Base-by-base conservation (phyloP, 371 early-diverging fungal genomes). In the Apophysomyces ossiformis region DNA sequence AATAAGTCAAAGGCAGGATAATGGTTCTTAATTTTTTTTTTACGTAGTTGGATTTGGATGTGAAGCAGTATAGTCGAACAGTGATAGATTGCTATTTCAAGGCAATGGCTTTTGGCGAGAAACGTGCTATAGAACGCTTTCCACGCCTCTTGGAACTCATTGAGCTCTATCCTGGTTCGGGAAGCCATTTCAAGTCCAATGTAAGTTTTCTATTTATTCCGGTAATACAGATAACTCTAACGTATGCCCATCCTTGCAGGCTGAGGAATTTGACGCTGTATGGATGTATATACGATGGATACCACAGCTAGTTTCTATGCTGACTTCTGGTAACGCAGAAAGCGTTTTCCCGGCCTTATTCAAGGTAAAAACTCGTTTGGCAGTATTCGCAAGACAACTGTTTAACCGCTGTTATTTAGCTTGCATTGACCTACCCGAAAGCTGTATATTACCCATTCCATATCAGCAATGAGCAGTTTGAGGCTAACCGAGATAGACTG, bases 271-370 rank as follows among this genome's bases (percentile, higher is more conserved):
- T 26, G 69, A 63, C 9, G 63, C 77, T 2, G 70, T 73, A n/a
- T 93, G 92, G 92, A 83, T 83, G 58, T 88, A 89, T 69, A 81
- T 92, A 26, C 79, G 87, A 16, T 93, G 94, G 94, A 79, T 93
- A 18, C 91, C 92, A 7, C 92, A 93, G 58, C 65, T 93, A 61
- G 88, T 92, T 0, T 89, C 94, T 8, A 67, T 89, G 11, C 76
- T 93, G 15, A 89, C 87, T 63, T 84, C 85, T 38, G 65, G 74
- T 4, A 67, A 71, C 8, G 77, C 79, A 13, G 18, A 46, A 5
- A 67, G 74, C 7, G 68, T 89, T 2, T 75, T 83, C 36, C 79
- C 85, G 2, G 50, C 83, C 0, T 36, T 88, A 7, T 43, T 64
- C 37, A 70, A 71, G 56, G 84, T 82, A 69, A 45, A 7, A 41